A percentile compares a stretch with the other conserved stretches of the same genome.
Evolutionary conservation across 2,329 filamentous ascomycete genomes (phyloP).

Genomic region (Xylariales sp.): DNA sequence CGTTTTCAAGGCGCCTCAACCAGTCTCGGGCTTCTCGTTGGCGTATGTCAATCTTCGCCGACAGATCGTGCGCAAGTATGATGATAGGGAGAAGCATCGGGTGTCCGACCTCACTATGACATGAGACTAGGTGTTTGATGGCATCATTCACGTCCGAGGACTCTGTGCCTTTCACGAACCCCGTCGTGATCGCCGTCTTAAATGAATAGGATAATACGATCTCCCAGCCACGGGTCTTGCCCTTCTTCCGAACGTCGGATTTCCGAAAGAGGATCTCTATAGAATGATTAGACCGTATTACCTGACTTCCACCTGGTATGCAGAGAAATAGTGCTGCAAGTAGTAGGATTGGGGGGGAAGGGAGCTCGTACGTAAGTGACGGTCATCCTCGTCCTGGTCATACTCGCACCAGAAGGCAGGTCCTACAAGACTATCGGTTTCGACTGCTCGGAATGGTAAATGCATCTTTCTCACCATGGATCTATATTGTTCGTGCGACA

Average conservation of each 20-base stretch:
- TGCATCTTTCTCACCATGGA: slow-evolving; percentile 66
- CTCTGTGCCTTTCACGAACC: slow-evolving; percentile 70
- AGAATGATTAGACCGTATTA: slow-evolving; percentile 28
- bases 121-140: slow-evolving; percentile 63
- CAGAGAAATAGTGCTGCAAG: background rate
- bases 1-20: slow-evolving; percentile 70
- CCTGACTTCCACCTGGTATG: background rate
- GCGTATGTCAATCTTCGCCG: slow-evolving; percentile 66
- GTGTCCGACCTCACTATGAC: slow-evolving; percentile 63
- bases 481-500: slow-evolving; percentile 62
- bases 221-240: slow-evolving; percentile 72
- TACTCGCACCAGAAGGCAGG: slow-evolving; percentile 72
- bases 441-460: slow-evolving; percentile 68
- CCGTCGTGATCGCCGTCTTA: slow-evolving; percentile 65
- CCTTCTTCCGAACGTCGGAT: slow-evolving; percentile 74
- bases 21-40: slow-evolving; percentile 72
- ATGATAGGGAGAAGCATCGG: slow-evolving; percentile 70
- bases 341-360: background rate
- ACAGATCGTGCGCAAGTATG: slow-evolving; percentile 69
- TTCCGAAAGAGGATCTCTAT: slow-evolving; percentile 72
- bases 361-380: slow-evolving; percentile 63
- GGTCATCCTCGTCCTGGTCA: slow-evolving; percentile 67
- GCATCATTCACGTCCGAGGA: slow-evolving; percentile 64
- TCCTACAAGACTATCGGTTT: slow-evolving; percentile 68
- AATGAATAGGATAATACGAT: slow-evolving; percentile 70